phyloP scores from a whole-genome alignment of 331 rosid genomes.

The Telfairia occidentalis region DNA sequence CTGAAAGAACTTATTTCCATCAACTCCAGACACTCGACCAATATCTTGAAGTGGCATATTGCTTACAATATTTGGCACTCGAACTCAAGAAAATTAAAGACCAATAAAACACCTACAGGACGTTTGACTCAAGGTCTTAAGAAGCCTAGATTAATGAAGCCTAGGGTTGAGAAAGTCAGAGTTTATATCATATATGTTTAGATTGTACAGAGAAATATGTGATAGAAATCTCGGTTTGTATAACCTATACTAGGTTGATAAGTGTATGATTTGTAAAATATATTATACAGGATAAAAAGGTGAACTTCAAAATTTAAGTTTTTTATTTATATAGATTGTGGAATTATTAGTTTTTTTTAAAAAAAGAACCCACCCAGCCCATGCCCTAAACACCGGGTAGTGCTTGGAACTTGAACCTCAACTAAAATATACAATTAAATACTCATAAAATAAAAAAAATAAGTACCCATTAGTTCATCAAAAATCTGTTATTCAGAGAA shows the following conservation, averaged over 20 bases:
- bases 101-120: not conserved
- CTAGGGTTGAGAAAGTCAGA: not conserved
- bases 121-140: not conserved
- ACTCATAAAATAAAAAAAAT: not conserved
- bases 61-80: not conserved
- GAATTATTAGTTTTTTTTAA: too few relatives aligned
- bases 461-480: not conserved
- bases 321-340: not conserved
- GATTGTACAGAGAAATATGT: not conserved
- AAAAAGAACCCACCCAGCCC: too few relatives aligned
- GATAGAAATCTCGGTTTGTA: not conserved
- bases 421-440: not conserved
- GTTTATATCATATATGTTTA: not conserved
- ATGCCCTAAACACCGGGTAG: not conserved
- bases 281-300: not conserved
- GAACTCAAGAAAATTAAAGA: not conserved
- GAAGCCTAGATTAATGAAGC: not conserved
- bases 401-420: not conserved
- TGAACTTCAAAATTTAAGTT: not conserved
- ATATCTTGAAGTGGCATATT: constrained; percentile 2
- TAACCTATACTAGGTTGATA: not conserved
- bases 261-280: not conserved
- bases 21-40: constrained; percentile 10
- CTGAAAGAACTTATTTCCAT: constrained; percentile 39
- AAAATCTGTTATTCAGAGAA: not conserved